Conservation (phyloP, 805 yeast species). For the Clavispora asparagi region DNA sequence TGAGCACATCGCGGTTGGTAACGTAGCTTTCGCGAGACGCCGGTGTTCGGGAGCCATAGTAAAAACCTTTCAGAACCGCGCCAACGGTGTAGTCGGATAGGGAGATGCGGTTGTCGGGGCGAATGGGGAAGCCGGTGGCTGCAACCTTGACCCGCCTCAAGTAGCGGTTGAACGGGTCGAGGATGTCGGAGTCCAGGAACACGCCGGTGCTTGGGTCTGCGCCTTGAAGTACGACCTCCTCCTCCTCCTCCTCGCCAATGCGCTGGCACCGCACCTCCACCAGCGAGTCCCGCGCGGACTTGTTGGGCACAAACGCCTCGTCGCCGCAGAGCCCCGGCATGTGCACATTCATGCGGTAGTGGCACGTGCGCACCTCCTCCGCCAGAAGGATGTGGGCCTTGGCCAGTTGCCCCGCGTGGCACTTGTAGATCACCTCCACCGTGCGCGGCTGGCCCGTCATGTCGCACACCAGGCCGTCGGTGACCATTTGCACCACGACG, state of each 20-base stretch:
- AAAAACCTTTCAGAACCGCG: conserved; percentile 31
- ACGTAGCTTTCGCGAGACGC: conserved; percentile 14
- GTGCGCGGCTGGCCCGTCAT: conserved; percentile 48
- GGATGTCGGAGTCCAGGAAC: background rate
- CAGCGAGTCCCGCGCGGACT: conserved; percentile 18
- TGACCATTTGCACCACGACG: conserved; percentile 32
- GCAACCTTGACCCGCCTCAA: conserved; percentile 1
- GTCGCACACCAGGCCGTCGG: conserved; percentile 55
- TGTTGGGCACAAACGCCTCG: conserved; percentile 28
- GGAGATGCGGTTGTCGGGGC: conserved; percentile 20
- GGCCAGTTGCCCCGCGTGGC: conserved; percentile 35
- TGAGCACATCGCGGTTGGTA: conserved; percentile 19
- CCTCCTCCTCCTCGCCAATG: conserved; percentile 2
- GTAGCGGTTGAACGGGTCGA: conserved; percentile 2
- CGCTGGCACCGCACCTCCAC: conserved; percentile 27
- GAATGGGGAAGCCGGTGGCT: conserved; percentile 21
- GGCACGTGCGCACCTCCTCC: conserved; percentile 52
- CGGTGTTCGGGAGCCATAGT: conserved; percentile 18
- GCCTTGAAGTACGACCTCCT: no score
- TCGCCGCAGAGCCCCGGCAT: conserved; percentile 46
- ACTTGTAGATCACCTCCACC: conserved; percentile 52
- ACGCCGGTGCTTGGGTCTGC: background rate
- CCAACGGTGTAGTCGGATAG: conserved; percentile 20
- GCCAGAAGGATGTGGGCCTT: conserved; percentile 31
- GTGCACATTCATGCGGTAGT: conserved; percentile 46